phyloP scores from a whole-genome alignment of 495 filamentous ascomycete genomes.

The Evernia prunastri region DNA sequence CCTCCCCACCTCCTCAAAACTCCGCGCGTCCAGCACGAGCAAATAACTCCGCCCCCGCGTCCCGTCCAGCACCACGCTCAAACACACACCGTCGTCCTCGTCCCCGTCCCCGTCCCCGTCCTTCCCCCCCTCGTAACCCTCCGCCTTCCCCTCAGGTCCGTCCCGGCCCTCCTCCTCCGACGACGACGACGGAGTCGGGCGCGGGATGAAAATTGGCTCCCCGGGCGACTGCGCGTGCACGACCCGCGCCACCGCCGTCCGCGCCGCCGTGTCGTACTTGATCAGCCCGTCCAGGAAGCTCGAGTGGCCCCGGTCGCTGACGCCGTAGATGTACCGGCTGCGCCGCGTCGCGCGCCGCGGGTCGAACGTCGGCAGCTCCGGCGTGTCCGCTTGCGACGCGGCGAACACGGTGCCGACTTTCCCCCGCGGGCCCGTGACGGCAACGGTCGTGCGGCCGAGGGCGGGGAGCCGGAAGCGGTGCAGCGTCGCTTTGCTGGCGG shows the following conservation, averaged over 20 bases:
- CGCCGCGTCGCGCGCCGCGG: slow-evolving; percentile 44
- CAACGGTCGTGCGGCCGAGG: slow-evolving; percentile 26
- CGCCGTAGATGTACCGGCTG: slow-evolving; percentile 60
- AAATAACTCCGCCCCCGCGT: slow-evolving; percentile 57
- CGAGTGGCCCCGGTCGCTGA: slow-evolving; percentile 50
- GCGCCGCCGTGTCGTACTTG: slow-evolving; percentile 58
- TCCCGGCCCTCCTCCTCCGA: no score
- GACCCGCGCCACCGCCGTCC: slow-evolving; percentile 46
- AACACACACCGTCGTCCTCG: slow-evolving; percentile 66
- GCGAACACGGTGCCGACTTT: slow-evolving; percentile 36
- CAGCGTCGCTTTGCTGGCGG: slow-evolving; percentile 34
- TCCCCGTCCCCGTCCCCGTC: no score
- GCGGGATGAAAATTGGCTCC: slow-evolving; percentile 73
- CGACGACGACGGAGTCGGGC: no score
- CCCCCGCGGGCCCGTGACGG: slow-evolving; percentile 7
- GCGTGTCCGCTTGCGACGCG: slow-evolving; percentile 28
- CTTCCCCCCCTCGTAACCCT: no score
- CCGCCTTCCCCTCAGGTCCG: slow-evolving; percentile 37
- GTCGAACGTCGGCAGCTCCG: slow-evolving; percentile 67
- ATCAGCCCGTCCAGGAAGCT: slow-evolving; percentile 60
- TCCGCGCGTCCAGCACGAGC: slow-evolving; percentile 59
- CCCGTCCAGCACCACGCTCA: slow-evolving; percentile 69
- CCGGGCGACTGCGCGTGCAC: slow-evolving; percentile 60
- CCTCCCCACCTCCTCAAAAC: slow-evolving; percentile 58
- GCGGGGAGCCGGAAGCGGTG: slow-evolving; percentile 45